phyloP scores from a whole-genome alignment of 179 eudicot species.

The Silene noctiflora region DNA sequence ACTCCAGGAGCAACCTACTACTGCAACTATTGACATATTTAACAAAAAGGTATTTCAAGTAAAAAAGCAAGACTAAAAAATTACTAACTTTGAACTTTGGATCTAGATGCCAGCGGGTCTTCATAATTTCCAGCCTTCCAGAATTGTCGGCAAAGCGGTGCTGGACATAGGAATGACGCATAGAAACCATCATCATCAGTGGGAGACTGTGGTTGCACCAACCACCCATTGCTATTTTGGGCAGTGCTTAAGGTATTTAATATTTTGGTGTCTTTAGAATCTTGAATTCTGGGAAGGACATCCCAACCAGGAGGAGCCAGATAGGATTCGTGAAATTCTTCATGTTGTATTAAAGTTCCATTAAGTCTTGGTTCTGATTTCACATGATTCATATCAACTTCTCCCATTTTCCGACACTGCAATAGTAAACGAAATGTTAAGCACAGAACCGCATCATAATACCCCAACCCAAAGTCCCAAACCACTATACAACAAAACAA shows the following conservation, averaged over 20 bases:
- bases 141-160: constrained; percentile 85
- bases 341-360: constrained; percentile 25
- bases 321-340: constrained; percentile 23
- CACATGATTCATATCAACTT: constrained; percentile 33
- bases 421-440: constrained; percentile 12
- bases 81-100: constrained; percentile 52
- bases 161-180: constrained; percentile 49
- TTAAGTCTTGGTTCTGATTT: constrained; percentile 36
- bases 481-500: background rate
- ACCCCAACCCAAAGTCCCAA: background rate
- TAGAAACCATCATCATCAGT: constrained; percentile 46
- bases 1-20: background rate
- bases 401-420: constrained; percentile 33
- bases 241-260: constrained; percentile 33
- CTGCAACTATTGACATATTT: constrained; percentile 6
- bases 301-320: constrained; percentile 29
- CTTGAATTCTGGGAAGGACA: constrained; percentile 27
- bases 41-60: background rate
- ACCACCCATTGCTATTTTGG: constrained; percentile 38
- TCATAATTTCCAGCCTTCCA: constrained; percentile 89
- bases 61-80: background rate
- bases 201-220: constrained; percentile 40
- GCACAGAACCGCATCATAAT: background rate
- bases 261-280: constrained; percentile 35
- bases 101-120: constrained; percentile 39